Evolutionary conservation across 495 filamentous ascomycete species (phyloP).

Genomic region (Neurospora sp.): DNA sequence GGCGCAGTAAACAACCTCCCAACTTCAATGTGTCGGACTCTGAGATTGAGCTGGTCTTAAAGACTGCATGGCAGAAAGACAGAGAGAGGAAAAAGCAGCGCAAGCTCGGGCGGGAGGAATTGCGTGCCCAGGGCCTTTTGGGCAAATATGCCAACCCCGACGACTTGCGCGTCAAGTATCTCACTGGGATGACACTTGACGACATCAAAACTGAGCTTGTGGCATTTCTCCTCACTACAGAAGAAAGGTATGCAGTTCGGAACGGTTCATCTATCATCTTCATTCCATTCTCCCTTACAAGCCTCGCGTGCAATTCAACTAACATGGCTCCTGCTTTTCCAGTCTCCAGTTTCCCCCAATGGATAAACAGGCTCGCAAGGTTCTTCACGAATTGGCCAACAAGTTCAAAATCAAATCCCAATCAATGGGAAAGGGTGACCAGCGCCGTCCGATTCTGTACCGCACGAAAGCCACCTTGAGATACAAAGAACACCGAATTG

Average conservation of each 20-base stretch:
- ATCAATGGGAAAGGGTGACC: slow-evolving; percentile 62
- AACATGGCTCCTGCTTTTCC: slow-evolving; percentile 1
- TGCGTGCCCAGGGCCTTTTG: slow-evolving; percentile 69
- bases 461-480: slow-evolving; percentile 54
- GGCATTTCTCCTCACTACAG: slow-evolving; percentile 54
- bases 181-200: slow-evolving; percentile 55
- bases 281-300: neutral
- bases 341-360: slow-evolving; percentile 79
- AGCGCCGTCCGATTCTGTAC: slow-evolving; percentile 65
- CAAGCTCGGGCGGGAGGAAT: slow-evolving; percentile 68
- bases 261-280: neutral
- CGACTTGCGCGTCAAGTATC: slow-evolving; percentile 63
- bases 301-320: slow-evolving; percentile 1
- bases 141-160: slow-evolving; percentile 52
- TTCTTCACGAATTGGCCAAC: slow-evolving; percentile 64
- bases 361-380: slow-evolving; percentile 61
- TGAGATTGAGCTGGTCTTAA: slow-evolving; percentile 56
- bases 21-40: slow-evolving; percentile 56
- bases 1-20: slow-evolving; percentile 35
- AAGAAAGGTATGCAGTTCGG: slow-evolving; percentile 45
- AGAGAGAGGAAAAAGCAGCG: slow-evolving; percentile 68
- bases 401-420: slow-evolving; percentile 69
- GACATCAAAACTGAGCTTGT: slow-evolving; percentile 65
- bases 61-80: slow-evolving; percentile 61
- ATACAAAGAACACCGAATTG: slow-evolving; percentile 38